These are phyloP conservation scores for Abrus pulchellus DNA, from an alignment of 306 rosid species.

Conservation along the genomic window DNA sequence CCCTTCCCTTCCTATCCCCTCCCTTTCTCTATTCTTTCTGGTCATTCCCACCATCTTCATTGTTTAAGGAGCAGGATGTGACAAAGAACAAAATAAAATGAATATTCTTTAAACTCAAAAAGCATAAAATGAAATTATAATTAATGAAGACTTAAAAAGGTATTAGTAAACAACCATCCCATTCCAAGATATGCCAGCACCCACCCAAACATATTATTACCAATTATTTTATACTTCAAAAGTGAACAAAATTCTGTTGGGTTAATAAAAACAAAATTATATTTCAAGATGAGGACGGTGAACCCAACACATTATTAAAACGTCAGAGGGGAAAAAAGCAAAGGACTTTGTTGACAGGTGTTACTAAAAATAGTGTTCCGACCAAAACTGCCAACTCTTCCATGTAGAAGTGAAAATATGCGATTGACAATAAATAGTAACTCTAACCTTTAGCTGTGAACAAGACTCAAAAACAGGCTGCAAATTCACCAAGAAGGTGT, in stretches of 20 bases:
- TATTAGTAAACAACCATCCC: neutral
- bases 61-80: neutral
- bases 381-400: neutral
- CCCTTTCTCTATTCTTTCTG: neutral
- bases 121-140: neutral
- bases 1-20: neutral
- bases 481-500: conserved; percentile 88
- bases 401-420: neutral
- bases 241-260: neutral
- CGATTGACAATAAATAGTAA: neutral
- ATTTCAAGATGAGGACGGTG: conserved; percentile 5
- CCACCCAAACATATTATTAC: neutral
- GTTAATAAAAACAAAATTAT: neutral
- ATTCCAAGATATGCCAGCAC: neutral
- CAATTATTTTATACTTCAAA: neutral
- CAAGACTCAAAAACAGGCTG: conserved; percentile 93
- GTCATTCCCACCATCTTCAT: neutral
- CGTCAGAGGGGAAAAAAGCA: neutral
- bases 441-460: conserved; percentile 78
- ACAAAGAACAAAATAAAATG: neutral
- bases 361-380: neutral
- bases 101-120: neutral
- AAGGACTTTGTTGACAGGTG: neutral
- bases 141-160: neutral
- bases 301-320: neutral